Percentiles rank a stretch among this genome's conserved stretches.
Evolutionary conservation across 2,329 filamentous ascomycete genomes (phyloP).

Genomic region (Aspergillus fischeri): DNA sequence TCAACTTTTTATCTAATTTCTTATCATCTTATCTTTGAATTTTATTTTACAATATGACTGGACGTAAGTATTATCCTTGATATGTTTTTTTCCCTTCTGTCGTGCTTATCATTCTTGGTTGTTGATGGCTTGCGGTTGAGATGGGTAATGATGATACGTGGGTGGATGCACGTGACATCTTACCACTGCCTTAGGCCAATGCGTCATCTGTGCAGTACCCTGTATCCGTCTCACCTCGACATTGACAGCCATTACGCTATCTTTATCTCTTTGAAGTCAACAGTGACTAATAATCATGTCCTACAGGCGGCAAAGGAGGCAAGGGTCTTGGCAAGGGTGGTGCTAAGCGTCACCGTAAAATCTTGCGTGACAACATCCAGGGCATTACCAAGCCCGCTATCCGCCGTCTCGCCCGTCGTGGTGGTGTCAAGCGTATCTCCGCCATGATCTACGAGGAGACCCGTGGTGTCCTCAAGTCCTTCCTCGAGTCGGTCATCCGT

Average conservation of each 20-base stretch:
- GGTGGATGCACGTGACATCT: slow-evolving; percentile 23
- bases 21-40: slow-evolving; percentile 6
- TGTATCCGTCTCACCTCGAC: neutral
- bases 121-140: slow-evolving; percentile 1
- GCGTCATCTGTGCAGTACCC: slow-evolving; percentile 5
- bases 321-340: slow-evolving; percentile 98
- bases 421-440: slow-evolving; percentile 99
- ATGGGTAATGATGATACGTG: slow-evolving; percentile 13
- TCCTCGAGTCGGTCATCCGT: slow-evolving; percentile 77
- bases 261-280: neutral
- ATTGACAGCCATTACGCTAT: neutral
- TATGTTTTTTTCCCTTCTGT: slow-evolving; percentile 1
- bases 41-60: slow-evolving; percentile 33
- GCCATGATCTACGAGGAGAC: slow-evolving; percentile 89
- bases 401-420: slow-evolving; percentile 97
- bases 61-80: slow-evolving; percentile 33
- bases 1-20: slow-evolving; percentile 15
- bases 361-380: slow-evolving; percentile 99
- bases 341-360: slow-evolving; percentile 99
- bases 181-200: slow-evolving; percentile 15
- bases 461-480: slow-evolving; percentile 76
- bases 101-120: neutral
- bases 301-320: slow-evolving; percentile 83
- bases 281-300: slow-evolving; percentile 17
- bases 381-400: slow-evolving; percentile 99